Percentiles rank a stretch among this genome's conserved stretches.
These are phyloP conservation scores for Tubosaeta sp. DNA, from an alignment of 768 basidiomycete genomes.

Conservation along the genomic window DNA sequence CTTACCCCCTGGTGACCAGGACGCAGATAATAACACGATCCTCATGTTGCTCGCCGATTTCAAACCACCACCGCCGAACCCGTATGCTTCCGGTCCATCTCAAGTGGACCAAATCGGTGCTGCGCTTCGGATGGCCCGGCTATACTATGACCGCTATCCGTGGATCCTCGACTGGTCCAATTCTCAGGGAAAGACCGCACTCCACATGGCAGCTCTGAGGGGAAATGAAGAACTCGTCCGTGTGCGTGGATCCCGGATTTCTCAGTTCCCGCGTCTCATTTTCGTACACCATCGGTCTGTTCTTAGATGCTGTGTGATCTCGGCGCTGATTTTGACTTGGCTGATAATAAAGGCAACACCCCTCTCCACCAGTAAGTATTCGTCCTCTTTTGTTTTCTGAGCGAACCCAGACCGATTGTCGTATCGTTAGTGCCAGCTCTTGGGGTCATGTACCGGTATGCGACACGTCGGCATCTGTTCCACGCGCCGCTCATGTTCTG, in stretches of 20 bases:
- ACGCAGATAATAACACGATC: conserved; percentile 89
- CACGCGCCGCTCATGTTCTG: conserved; percentile 9
- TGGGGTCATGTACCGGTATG: conserved; percentile 82
- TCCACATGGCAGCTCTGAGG: conserved; percentile 83
- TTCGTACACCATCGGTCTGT: conserved; percentile 6
- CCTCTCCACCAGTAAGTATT: conserved; percentile 83
- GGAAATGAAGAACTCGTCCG: conserved; percentile 88
- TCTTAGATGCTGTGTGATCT: conserved; percentile 84
- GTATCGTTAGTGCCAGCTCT: conserved; percentile 63
- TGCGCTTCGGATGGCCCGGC: conserved; percentile 77
- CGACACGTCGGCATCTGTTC: conserved; percentile 8
- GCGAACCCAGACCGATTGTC: conserved; percentile 6
- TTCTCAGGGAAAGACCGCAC: conserved; percentile 80
- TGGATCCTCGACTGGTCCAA: conserved; percentile 93
- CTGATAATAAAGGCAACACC: conserved; percentile 90
- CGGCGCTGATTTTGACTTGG: conserved; percentile 83
- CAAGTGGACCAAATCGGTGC: conserved; percentile 66
- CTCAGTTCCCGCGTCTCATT: conserved; percentile 6
- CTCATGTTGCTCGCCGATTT: conserved; percentile 90
- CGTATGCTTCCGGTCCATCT: conserved; percentile 43
- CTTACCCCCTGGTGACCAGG: conserved; percentile 44
- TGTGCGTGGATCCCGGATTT: conserved; percentile 42
- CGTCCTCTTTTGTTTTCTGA: neutral
- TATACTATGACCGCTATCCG: conserved; percentile 84
- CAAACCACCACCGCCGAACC: conserved; percentile 46